phyloP scores from a whole-genome alignment of 139 green algal genomes.

The Chlamydomonas incerta region DNA sequence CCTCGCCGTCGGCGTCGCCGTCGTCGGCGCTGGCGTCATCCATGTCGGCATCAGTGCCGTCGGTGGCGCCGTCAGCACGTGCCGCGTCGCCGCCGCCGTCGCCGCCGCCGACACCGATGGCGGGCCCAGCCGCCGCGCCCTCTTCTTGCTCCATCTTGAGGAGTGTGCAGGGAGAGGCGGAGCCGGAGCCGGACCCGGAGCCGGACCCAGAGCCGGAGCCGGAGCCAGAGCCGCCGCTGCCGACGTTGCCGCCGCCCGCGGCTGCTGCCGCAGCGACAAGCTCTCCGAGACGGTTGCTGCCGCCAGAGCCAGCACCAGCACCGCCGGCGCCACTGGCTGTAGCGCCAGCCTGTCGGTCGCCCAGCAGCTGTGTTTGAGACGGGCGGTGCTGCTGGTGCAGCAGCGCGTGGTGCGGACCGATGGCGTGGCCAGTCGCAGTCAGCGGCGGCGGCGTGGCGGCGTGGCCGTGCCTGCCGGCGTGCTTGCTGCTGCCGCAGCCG shows the following conservation, averaged over 20 bases:
- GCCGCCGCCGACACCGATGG: neutral
- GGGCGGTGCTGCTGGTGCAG: too few relatives aligned
- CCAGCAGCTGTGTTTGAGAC: too few relatives aligned
- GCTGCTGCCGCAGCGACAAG: neutral
- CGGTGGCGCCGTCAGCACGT: neutral
- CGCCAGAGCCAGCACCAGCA: too few relatives aligned
- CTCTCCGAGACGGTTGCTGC: neutral
- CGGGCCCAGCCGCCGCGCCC: neutral
- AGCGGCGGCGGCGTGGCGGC: too few relatives aligned
- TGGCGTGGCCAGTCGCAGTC: too few relatives aligned
- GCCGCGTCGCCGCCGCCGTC: neutral
- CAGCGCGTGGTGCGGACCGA: too few relatives aligned
- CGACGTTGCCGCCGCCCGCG: neutral
- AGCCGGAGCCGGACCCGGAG: slow-evolving; percentile 9
- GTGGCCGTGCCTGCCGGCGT: too few relatives aligned
- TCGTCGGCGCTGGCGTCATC: neutral
- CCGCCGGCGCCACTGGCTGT: neutral
- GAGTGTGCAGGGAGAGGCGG: neutral
- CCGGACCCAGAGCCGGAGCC: neutral
- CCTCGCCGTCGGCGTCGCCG: neutral
- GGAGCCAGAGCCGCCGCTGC: neutral
- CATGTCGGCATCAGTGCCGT: neutral
- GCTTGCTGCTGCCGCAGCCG: neutral
- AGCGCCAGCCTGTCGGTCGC: too few relatives aligned
- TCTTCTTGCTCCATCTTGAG: slow-evolving; percentile 6